Evolutionary conservation across 306 rosid species (phyloP), one percentile per base, ranked within the genome.

Genomic region (Abrus pulchellus): DNA sequence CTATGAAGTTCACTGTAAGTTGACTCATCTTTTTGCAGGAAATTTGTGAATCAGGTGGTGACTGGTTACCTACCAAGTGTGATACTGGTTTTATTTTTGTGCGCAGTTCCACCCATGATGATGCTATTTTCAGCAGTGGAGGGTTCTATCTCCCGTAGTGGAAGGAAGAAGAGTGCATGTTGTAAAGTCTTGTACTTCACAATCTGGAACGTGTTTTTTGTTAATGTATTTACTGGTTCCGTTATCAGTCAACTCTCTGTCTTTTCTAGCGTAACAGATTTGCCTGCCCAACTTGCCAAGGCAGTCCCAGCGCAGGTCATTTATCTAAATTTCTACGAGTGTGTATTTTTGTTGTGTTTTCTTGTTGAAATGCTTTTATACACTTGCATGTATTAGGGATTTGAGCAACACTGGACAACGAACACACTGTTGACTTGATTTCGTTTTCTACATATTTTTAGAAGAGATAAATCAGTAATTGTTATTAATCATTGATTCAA

Each of bases 11-110:
- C 54, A 65, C 52, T 36, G 59, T 68, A 20, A 75, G 71, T 68
- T 79, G 74, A 74, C 68, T 54, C 72, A 32, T 56, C 54, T 57
- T 29, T 65, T 47, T 85, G 88, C 89, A 96, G 98, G 85, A 77
- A 83, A 78, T 68, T 76, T 79, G 72, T 88, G 78, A 85, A 53
- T 74, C 92, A 84, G 94, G 64, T 96, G 87, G 87, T 90, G 78
- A 93, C 97, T 9, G 99, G 99, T 67, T 96, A 96, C 90, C 89
- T 96, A 44, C 99, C 99, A 60, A 96, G 99, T 62, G 97, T 93
- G 83, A 87, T 96, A 81, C 88, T 93, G 85, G 86, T 93, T 72
- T 64, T 93, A 84, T 87, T 89, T 79, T 50, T 93, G 59, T 92
- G 80, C 62, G 68, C 86, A 40, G 98, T 86, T 82, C 94, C 97